A percentile compares a stretch with the other conserved stretches of the same genome.
Conservation (phyloP, 2,329 filamentous ascomycete species). For the Sphaerulina populicola region DNA sequence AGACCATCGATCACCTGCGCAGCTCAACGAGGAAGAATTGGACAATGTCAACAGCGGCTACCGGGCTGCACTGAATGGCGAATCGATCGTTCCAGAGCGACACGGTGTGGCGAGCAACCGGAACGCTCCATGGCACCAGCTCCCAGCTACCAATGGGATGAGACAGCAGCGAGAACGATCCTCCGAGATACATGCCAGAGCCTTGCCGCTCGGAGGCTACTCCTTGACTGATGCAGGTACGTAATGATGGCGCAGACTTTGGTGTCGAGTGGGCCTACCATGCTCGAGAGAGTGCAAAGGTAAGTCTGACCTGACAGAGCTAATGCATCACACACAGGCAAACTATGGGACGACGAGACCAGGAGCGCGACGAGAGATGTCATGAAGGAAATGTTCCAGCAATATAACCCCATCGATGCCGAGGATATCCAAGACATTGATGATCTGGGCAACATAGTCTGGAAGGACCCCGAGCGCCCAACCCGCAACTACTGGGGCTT, state of each 20-base stretch:
- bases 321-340: conserved; percentile 10
- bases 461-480: conserved; percentile 26
- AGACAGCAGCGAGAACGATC: conserved; percentile 26
- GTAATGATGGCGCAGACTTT: not conserved
- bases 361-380: conserved; percentile 21
- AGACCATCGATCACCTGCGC: too few species aligned
- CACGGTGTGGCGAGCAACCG: conserved; percentile 26
- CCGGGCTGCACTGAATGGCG: not conserved
- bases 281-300: too few species aligned
- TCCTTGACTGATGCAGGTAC: conserved; percentile 21
- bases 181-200: conserved; percentile 24
- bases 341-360: conserved; percentile 17
- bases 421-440: conserved; percentile 29
- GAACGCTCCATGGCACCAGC: conserved; percentile 27
- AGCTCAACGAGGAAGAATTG: not conserved
- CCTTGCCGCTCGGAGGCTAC: conserved; percentile 25
- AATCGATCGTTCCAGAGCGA: not conserved
- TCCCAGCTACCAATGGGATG: conserved; percentile 29
- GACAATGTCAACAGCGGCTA: not conserved
- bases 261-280: too few species aligned
- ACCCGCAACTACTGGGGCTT: conserved; percentile 31
- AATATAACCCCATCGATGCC: conserved; percentile 25
- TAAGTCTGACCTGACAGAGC: not conserved
- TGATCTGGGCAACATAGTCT: conserved; percentile 29
- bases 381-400: conserved; percentile 22